These are phyloP conservation scores for Sugiyamaella chiloensis DNA, from an alignment of 805 yeast species.

Conservation along the genomic window DNA sequence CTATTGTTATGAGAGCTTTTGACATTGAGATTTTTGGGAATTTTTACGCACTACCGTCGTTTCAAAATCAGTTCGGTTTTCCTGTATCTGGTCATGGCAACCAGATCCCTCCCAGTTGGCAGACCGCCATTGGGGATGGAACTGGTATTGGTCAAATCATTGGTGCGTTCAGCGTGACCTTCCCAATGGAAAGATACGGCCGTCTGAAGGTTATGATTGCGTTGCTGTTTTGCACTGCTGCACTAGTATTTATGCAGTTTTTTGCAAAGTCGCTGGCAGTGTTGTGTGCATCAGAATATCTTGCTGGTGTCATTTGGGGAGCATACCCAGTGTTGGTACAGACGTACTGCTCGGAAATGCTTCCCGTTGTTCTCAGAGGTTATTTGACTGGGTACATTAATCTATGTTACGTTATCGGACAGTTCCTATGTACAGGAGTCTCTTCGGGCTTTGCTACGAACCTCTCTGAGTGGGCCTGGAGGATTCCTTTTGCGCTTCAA, in stretches of 20 bases:
- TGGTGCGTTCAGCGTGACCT: conserved; percentile 45
- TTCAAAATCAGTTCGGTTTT: conserved; percentile 40
- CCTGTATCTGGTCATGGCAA: conserved; percentile 19
- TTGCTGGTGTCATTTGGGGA: conserved; percentile 47
- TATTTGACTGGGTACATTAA: conserved; percentile 50
- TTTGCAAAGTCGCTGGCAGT: conserved; percentile 41
- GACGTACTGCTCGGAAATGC: conserved; percentile 51
- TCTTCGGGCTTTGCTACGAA: conserved; percentile 35
- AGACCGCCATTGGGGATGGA: conserved; percentile 30
- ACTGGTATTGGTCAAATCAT: conserved; percentile 40
- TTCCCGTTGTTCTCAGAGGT: conserved; percentile 47
- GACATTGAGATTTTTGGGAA: conserved; percentile 40
- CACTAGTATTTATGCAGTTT: conserved; percentile 44
- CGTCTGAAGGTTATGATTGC: conserved; percentile 41
- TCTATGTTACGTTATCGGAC: conserved; percentile 56
- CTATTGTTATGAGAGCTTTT: conserved; percentile 46
- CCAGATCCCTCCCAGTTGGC: conserved; percentile 31
- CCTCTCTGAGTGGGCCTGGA: conserved; percentile 40
- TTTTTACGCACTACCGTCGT: conserved; percentile 45
- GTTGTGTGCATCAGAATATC: conserved; percentile 37
- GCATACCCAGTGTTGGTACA: conserved; percentile 48
- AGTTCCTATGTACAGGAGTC: conserved; percentile 52
- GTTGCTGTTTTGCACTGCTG: conserved; percentile 33
- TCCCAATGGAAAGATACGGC: conserved; percentile 45
- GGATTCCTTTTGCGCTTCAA: conserved; percentile 54